phyloP scores from a whole-genome alignment of 116 monocot genomes.

The Papilionanthe hybrid region DNA sequence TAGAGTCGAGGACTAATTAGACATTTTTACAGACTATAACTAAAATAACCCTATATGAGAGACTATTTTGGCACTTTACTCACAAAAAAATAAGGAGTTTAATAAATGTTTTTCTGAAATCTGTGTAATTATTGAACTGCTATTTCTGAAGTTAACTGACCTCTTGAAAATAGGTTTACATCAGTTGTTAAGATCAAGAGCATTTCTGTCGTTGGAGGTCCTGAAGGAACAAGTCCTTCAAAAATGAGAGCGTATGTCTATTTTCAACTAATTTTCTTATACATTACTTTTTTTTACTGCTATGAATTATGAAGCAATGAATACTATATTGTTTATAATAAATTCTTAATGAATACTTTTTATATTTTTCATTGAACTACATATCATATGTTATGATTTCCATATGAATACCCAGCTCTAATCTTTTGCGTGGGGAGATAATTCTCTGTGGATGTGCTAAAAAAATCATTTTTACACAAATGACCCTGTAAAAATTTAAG shows the following conservation, averaged over 20 bases:
- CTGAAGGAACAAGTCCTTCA: slow-evolving; percentile 86
- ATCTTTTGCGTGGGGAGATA: not conserved
- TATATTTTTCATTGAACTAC: not conserved
- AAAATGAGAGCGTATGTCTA: slow-evolving; percentile 90
- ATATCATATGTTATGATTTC: not conserved
- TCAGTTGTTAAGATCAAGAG: slow-evolving; percentile 97
- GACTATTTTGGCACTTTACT: no score
- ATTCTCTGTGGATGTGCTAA: not conserved
- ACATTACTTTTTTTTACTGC: slow-evolving; percentile 4
- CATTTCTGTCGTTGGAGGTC: slow-evolving; percentile 93
- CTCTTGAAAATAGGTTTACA: slow-evolving; percentile 52
- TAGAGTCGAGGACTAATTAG: no score
- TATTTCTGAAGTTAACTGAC: not conserved
- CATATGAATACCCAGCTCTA: not conserved
- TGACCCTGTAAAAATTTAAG: not conserved
- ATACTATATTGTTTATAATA: not conserved
- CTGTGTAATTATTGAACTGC: not conserved
- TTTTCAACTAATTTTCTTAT: not conserved
- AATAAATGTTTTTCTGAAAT: not conserved
- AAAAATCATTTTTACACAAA: not conserved
- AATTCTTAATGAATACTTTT: not conserved
- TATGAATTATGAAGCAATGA: not conserved
- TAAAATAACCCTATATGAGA: no score
- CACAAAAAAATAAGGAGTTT: no score
- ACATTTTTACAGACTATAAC: no score